Percentiles rank a stretch among this genome's conserved stretches.
phyloP scores from a whole-genome alignment of 2,329 filamentous ascomycete genomes.

The Ophiocordyceps sinensis region DNA sequence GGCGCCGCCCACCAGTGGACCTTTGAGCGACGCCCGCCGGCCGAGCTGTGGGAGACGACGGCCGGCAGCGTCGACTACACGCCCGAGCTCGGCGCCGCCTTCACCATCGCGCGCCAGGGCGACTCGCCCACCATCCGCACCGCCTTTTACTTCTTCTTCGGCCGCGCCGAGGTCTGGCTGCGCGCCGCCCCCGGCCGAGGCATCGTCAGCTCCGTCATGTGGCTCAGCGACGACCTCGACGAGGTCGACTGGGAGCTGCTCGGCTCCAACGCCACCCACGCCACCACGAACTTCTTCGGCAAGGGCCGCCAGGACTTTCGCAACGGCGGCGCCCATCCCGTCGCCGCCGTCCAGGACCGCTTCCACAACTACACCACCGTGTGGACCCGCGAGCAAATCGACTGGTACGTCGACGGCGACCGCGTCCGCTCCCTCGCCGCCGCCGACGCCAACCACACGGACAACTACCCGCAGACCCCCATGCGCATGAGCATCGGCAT shows the following conservation, averaged over 20 bases:
- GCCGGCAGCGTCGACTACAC: constrained; percentile 51
- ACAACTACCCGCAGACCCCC: constrained; percentile 62
- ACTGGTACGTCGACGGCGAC: constrained; percentile 56
- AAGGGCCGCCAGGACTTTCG: constrained; percentile 53
- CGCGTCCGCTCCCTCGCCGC: constrained; percentile 50
- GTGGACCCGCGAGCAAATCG: constrained; percentile 53
- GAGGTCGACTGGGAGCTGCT: constrained; percentile 83
- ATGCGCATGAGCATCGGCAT: constrained; percentile 56
- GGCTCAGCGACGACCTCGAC: constrained; percentile 72
- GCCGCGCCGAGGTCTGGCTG: constrained; percentile 62
- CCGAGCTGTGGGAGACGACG: constrained; percentile 53
- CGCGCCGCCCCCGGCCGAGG: constrained; percentile 62
- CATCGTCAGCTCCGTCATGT: constrained; percentile 69
- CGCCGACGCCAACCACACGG: constrained; percentile 43
- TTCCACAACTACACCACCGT: constrained; percentile 65
- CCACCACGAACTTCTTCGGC: constrained; percentile 65
- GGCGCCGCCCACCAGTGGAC: constrained; percentile 46
- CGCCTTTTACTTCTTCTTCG: constrained; percentile 77
- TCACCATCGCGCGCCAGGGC: constrained; percentile 54
- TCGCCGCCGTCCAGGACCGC: constrained; percentile 40
- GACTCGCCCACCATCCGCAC: constrained; percentile 69
- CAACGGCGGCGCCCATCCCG: constrained; percentile 45
- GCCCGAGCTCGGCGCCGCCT: constrained; percentile 48
- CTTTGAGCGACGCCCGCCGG: constrained; percentile 48
- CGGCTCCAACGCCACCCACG: constrained; percentile 47